Base-by-base conservation (phyloP, 805 yeast genomes). In the Candida ortonii region DNA sequence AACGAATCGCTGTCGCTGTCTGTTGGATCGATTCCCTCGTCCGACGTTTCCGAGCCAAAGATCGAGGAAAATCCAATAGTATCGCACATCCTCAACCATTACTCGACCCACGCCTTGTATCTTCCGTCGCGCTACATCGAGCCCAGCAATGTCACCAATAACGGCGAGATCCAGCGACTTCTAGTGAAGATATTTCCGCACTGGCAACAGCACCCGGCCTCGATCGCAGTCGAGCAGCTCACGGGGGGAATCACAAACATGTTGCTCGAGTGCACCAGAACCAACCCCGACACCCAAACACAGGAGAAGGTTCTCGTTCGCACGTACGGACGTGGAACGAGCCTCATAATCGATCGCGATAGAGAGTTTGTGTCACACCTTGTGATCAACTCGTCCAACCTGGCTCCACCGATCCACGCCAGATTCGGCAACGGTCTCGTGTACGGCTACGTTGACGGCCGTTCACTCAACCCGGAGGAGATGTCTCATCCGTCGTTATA, bases 241-340 rank as follows among this genome's bases (percentile, higher is more conserved):
- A 74, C 80, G 0, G 84, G 84, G 1, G 84, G 84, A 8, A 77
- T 77, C 44, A 77, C 84, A 12, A 77, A 77, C 47, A 73, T 75
- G 78, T 65, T 77, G 30, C 50, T 77, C 21, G 62, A 70, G 17
- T 73, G 80, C 47, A 57, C 59, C 7, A 65, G 39, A 33, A 23
- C 19, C 12, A 43, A 43, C 31, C 22, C 22, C 17, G n/a, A 18
- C 10, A 22, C 37, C 11, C 35, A 41, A n/a, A 20, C 30, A 7
- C 26, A 36, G 14, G 71, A 68, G 35, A 60, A 57, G 5, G 77
- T 73, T 0, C 65, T 83, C 12, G 78, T 83, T 36, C 64, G 93
- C 39, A 79, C 84, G 0, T 83, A 84, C 46, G 93, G 93, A 7
- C 71, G 74, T 37, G 88, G 88, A 9, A 83, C 93, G 1, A 72